Evolutionary conservation across 495 filamentous ascomycete genomes (phyloP).

Genomic region (Endocarpon pusillum): DNA sequence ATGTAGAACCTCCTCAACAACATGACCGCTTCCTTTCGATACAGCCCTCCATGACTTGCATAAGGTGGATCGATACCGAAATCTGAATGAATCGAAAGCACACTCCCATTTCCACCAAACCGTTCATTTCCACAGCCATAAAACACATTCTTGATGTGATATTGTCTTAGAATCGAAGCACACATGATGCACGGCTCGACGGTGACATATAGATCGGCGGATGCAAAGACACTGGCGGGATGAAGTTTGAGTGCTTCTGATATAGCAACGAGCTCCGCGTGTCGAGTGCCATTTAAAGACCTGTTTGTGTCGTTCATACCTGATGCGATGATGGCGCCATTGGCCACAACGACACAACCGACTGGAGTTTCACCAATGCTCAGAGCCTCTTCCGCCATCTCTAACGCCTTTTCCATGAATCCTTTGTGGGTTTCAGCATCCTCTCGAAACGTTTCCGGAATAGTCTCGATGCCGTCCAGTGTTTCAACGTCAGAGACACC

Average conservation of each 20-base stretch:
- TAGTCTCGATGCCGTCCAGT: too few species aligned
- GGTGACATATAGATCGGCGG: conserved; percentile 81
- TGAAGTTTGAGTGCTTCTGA: conserved; percentile 38
- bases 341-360: conserved; percentile 78
- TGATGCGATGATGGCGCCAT: conserved; percentile 53
- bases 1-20: conserved; percentile 85
- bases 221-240: conserved; percentile 40
- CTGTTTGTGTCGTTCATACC: conserved; percentile 96
- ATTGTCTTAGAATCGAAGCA: conserved; percentile 76
- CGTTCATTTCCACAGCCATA: conserved; percentile 92
- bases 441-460: background rate
- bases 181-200: conserved; percentile 99
- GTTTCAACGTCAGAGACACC: too few species aligned
- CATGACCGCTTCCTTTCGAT: conserved; percentile 77
- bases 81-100: conserved; percentile 71
- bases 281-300: conserved; percentile 73
- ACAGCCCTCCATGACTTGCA: conserved; percentile 64
- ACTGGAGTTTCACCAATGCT: conserved; percentile 78
- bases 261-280: conserved; percentile 86
- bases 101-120: conserved; percentile 89
- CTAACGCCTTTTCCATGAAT: conserved; percentile 55
- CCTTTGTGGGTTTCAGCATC: conserved; percentile 23
- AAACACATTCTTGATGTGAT: conserved; percentile 65
- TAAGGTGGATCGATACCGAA: conserved; percentile 54
- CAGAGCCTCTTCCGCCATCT: conserved; percentile 67